phyloP scores from a whole-genome alignment of 768 basidiomycete genomes.

The Suillus weaverae region DNA sequence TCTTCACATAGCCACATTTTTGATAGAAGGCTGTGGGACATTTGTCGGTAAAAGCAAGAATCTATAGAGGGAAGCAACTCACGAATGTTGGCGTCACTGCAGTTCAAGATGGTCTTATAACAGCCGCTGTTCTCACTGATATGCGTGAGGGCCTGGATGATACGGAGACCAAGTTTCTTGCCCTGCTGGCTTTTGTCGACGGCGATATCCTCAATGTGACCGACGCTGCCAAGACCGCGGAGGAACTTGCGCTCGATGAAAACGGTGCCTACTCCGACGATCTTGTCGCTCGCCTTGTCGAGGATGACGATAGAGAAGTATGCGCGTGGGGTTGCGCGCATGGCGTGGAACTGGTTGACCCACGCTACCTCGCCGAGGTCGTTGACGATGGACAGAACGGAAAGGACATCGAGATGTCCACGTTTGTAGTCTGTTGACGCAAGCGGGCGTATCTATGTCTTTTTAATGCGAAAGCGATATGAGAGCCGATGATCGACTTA shows the following conservation, averaged over 20 bases:
- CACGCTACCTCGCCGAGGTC: conserved; percentile 70
- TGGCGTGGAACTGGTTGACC: conserved; percentile 62
- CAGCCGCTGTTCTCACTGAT: conserved; percentile 80
- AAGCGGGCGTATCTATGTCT: conserved; percentile 82
- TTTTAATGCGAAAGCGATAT: neutral
- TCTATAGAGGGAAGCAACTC: conserved; percentile 36
- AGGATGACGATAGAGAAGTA: conserved; percentile 90
- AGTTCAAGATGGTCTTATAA: conserved; percentile 99
- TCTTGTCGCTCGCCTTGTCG: conserved; percentile 66
- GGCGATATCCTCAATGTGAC: conserved; percentile 98
- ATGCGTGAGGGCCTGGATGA: conserved; percentile 83
- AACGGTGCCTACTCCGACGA: conserved; percentile 82
- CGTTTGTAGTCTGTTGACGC: conserved; percentile 80
- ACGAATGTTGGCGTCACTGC: conserved; percentile 90
- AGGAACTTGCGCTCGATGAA: conserved; percentile 96
- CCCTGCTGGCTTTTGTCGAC: conserved; percentile 89
- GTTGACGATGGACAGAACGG: conserved; percentile 67
- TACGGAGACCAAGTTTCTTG: conserved; percentile 82
- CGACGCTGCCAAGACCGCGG: conserved; percentile 79
- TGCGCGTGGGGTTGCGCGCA: conserved; percentile 55
- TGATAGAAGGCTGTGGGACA: conserved; percentile 80
- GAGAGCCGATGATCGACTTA: conserved; percentile 36
- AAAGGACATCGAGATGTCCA: conserved; percentile 81
- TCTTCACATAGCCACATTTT: conserved; percentile 91
- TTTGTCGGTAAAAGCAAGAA: conserved; percentile 5